Evolutionary conservation across 768 basidiomycete genomes (phyloP), one percentile per base, ranked within the genome.

Genomic region (Podaxis carcinomalis): DNA sequence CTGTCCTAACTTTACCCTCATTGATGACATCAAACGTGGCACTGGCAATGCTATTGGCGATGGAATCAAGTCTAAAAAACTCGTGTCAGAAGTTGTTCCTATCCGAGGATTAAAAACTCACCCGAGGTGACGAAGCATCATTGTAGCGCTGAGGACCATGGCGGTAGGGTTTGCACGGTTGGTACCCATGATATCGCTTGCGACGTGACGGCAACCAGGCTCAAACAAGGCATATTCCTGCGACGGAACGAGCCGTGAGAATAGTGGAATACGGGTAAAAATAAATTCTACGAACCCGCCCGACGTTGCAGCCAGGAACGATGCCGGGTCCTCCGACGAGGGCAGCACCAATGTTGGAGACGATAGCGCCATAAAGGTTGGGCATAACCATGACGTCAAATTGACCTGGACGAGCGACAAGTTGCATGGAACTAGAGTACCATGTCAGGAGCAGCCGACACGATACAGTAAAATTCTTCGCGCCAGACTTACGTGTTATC

Each of bases 321-420:
- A 98, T 87, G 70, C 97, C 97, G 40, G 96, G 97, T 42, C 97
- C 97, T 70, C 97, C 97, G 42, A 99, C 96, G 21, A 99, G 89
- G 21, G 96, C 97, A 62, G 97, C 95, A 68, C 97, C 96, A 64
- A 99, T 98, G 81, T 99, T 98, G 66, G 93, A 95, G 62, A 95
- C 89, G 68, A 98, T 98, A 66, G 93, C 95, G 62, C 96, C 96
- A 76, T 98, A 98, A 74, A 92, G 73, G 76, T 96, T 95, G 59
- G 93, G 95, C 93, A 96, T 97, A 70, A 98, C 97, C 95, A 99
- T 97, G 63, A 98, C 96, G 70, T 99, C 97, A 70, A 99, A 99
- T 73, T 99, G 97, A 65, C 82, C 81, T 32, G 97, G 97, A 68
- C 88, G 91, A 35, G 95, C 92, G 63, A 99, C 97, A 66, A 99